Evolutionary conservation across 805 yeast species (phyloP).

Genomic region (Barnettozyma siamensis): DNA sequence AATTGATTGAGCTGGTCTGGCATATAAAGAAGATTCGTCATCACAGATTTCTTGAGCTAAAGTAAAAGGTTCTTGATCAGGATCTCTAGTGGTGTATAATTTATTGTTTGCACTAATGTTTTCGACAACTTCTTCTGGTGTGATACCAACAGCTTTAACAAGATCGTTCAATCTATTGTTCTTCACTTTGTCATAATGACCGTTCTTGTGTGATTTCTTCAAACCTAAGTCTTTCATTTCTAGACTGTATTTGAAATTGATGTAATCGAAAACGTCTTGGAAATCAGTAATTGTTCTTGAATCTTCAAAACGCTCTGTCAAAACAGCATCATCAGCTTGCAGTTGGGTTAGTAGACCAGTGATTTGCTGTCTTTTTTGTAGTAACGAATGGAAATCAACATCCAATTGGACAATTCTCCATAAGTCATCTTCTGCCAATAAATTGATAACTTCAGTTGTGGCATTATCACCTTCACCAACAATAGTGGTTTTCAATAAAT

Average conservation of each 20-base stretch:
- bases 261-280: conserved; percentile 82
- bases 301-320: conserved; percentile 47
- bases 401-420: conserved; percentile 90
- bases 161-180: conserved; percentile 58
- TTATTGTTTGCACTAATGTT: conserved; percentile 65
- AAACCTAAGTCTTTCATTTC: conserved; percentile 33
- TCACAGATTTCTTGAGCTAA: conserved; percentile 40
- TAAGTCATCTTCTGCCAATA: conserved; percentile 74
- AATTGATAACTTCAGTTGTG: conserved; percentile 33
- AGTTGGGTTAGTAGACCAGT: conserved; percentile 50
- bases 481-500: conserved; percentile 55
- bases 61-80: conserved; percentile 53
- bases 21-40: conserved; percentile 40
- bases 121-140: conserved; percentile 78
- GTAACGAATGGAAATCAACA: conserved; percentile 78
- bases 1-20: conserved; percentile 55
- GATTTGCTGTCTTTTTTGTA: conserved; percentile 65
- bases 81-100: conserved; percentile 68
- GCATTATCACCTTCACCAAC: conserved; percentile 38
- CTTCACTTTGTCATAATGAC: conserved; percentile 62
- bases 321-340: conserved; percentile 47
- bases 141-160: conserved; percentile 65
- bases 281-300: conserved; percentile 68
- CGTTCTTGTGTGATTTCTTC: conserved; percentile 36
- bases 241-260: conserved; percentile 60